Evolutionary conservation across 768 basidiomycete species (phyloP).

Genomic region (Mycena galopus): DNA sequence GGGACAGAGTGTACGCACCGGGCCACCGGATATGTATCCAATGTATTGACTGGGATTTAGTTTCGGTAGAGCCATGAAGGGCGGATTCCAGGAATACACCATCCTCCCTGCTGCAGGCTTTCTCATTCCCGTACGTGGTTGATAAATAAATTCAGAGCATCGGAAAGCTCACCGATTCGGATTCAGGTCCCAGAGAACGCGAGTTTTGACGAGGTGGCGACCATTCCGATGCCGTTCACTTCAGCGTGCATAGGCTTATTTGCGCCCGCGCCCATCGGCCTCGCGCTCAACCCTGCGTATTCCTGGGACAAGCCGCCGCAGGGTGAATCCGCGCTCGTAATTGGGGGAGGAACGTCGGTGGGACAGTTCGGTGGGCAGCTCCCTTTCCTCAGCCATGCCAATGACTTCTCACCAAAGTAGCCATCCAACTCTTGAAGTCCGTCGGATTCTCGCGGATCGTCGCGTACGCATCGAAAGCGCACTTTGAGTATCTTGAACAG

Average conservation of each 20-base stretch:
- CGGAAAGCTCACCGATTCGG: too few species aligned
- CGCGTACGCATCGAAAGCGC: slow-evolving; percentile 51
- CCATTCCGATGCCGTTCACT: slow-evolving; percentile 28
- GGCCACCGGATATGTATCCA: too few species aligned
- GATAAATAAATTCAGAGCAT: too few species aligned
- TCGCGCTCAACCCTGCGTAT: slow-evolving; percentile 33
- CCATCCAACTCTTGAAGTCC: slow-evolving; percentile 54
- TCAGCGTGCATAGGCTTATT: slow-evolving; percentile 35
- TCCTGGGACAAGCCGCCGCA: slow-evolving; percentile 29
- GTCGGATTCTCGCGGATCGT: slow-evolving; percentile 55
- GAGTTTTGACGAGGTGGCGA: slow-evolving; percentile 31
- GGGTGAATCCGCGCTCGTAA: slow-evolving; percentile 32
- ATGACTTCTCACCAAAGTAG: slow-evolving; percentile 34
- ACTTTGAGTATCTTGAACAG: slow-evolving; percentile 49
- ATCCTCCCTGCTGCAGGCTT: background rate
- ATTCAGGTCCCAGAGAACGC: slow-evolving; percentile 25
- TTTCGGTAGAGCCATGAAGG: background rate
- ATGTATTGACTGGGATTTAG: background rate
- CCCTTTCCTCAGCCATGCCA: background rate
- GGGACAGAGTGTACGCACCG: slow-evolving; percentile 43
- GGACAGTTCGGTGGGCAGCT: slow-evolving; percentile 33
- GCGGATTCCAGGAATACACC: slow-evolving; percentile 16
- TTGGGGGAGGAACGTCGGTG: slow-evolving; percentile 25
- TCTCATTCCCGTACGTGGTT: background rate
- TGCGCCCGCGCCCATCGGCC: slow-evolving; percentile 28